Percentiles rank a stretch among this genome's conserved stretches.
Conservation (phyloP, 75 land plant species). For the Pinus albicaulis region DNA sequence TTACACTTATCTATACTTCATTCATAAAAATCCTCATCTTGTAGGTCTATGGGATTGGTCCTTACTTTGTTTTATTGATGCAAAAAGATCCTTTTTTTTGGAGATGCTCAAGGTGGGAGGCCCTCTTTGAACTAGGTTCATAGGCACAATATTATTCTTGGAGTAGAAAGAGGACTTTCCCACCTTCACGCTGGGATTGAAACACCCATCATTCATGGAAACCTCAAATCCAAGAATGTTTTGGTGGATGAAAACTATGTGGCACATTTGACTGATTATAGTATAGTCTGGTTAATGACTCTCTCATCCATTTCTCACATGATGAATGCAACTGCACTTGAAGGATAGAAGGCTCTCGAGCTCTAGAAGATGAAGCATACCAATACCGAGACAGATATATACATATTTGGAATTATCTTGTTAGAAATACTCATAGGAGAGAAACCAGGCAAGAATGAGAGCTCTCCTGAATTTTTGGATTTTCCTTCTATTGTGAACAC, state of each 20-base stretch:
- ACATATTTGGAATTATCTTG: slow-evolving; percentile 19
- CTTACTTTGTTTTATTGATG: background rate
- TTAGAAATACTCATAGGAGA: slow-evolving; percentile 20
- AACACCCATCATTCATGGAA: too few species aligned
- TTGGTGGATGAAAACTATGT: too few species aligned
- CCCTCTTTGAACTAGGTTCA: background rate
- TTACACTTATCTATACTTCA: background rate
- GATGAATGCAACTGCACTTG: background rate
- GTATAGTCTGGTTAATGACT: too few species aligned
- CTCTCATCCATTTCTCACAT: too few species aligned
- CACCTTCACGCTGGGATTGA: too few species aligned
- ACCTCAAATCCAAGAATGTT: too few species aligned
- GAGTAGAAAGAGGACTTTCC: too few species aligned
- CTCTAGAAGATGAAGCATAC: slow-evolving; percentile 8
- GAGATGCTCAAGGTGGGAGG: background rate
- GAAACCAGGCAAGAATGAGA: slow-evolving; percentile 4
- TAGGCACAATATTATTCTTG: too few species aligned
- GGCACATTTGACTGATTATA: too few species aligned
- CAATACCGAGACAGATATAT: slow-evolving; percentile 3
- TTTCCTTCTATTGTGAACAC: slow-evolving; percentile 22
- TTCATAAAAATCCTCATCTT: too few species aligned
- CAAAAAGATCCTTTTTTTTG: background rate
- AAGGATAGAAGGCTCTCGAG: slow-evolving; percentile 24
- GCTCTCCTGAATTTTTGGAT: slow-evolving; percentile 12
- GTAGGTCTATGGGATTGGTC: background rate